These are phyloP conservation scores for Arthrobotrys iridis DNA, from an alignment of 2,329 filamentous ascomycete genomes.

Conservation along the genomic window DNA sequence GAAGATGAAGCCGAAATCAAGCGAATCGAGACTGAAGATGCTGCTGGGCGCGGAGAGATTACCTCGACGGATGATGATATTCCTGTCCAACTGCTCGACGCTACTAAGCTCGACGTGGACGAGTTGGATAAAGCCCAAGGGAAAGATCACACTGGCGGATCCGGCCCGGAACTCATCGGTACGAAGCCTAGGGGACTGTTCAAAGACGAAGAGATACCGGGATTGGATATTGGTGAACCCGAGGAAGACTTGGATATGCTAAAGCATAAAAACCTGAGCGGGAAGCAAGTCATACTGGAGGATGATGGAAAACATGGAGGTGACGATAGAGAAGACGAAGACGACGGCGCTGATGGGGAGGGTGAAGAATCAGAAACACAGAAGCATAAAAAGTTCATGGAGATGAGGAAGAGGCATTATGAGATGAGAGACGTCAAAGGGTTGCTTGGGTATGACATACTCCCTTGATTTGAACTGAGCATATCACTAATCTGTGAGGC, in stretches of 20 bases:
- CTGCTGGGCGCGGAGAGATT: conserved; percentile 76
- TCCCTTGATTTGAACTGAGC: neutral
- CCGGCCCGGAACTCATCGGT: conserved; percentile 37
- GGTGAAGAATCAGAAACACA: conserved; percentile 72
- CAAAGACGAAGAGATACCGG: conserved; percentile 83
- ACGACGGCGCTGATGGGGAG: conserved; percentile 67
- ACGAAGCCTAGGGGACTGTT: conserved; percentile 54
- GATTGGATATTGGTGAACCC: conserved; percentile 89
- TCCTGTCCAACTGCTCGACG: conserved; percentile 54
- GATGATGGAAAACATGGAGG: conserved; percentile 61
- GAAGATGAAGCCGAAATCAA: conserved; percentile 81
- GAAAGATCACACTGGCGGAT: conserved; percentile 46
- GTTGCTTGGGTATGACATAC: conserved; percentile 75
- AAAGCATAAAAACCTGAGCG: conserved; percentile 41
- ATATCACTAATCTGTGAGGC: neutral
- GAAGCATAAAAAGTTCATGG: conserved; percentile 92
- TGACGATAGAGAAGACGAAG: conserved; percentile 84
- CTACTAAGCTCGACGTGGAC: conserved; percentile 49
- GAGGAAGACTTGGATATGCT: conserved; percentile 72
- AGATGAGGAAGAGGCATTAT: conserved; percentile 94
- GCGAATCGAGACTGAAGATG: conserved; percentile 74
- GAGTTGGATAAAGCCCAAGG: conserved; percentile 50
- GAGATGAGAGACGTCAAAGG: conserved; percentile 97
- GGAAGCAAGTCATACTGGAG: conserved; percentile 34
- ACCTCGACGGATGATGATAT: conserved; percentile 60